phyloP scores from a whole-genome alignment of 768 basidiomycete genomes.

The Psilocybe cyanescens region DNA sequence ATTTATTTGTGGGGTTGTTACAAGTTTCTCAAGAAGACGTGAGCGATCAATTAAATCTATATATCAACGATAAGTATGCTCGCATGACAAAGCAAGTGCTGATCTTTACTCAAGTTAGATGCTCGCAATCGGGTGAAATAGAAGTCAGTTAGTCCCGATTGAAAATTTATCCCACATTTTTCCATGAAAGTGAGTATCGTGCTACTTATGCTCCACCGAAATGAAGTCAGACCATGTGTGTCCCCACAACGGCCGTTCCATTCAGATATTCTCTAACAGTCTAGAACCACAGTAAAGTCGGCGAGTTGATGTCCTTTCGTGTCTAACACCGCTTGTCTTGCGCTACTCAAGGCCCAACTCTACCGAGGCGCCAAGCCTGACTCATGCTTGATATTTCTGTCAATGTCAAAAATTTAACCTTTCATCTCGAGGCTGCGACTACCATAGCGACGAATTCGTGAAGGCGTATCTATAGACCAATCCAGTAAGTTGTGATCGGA shows the following conservation, averaged over 20 bases:
- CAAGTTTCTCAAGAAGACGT: background rate
- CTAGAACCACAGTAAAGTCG: background rate
- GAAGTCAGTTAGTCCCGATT: background rate
- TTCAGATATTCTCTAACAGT: background rate
- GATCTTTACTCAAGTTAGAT: background rate
- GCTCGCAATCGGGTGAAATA: background rate
- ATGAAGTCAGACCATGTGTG: background rate
- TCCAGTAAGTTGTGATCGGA: too few species aligned
- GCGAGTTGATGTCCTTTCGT: too few species aligned
- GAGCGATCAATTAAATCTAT: background rate
- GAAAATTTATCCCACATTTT: background rate
- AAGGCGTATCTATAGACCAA: too few species aligned
- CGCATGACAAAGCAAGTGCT: too few species aligned
- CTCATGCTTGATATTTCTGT: too few species aligned
- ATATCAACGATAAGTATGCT: background rate
- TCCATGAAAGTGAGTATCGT: background rate
- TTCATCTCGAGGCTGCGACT: too few species aligned
- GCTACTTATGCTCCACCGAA: background rate
- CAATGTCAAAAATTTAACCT: too few species aligned
- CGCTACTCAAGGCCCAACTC: too few species aligned
- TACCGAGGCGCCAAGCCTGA: too few species aligned
- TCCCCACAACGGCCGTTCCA: background rate
- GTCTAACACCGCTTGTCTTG: too few species aligned
- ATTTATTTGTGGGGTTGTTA: background rate
- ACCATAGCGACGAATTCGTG: too few species aligned